These are phyloP conservation scores for Penicillium samsonianum DNA, from an alignment of 495 filamentous ascomycete species.

Conservation along the genomic window DNA sequence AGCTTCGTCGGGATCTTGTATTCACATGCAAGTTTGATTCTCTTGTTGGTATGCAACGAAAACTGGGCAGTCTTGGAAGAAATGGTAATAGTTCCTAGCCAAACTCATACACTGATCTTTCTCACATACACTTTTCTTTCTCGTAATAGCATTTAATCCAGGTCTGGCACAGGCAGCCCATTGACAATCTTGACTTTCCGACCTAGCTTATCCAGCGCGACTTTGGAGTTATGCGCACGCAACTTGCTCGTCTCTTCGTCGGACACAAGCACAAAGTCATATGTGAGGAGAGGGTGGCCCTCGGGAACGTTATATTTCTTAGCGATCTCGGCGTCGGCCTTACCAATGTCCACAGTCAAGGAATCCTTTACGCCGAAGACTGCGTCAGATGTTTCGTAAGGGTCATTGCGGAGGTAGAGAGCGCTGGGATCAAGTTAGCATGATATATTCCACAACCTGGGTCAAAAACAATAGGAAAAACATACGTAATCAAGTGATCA, in stretches of 20 bases:
- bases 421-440: constrained; percentile 48
- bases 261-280: constrained; percentile 76
- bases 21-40: background rate
- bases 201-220: constrained; percentile 71
- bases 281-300: constrained; percentile 56
- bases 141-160: constrained; percentile 51
- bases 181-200: constrained; percentile 75
- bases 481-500: constrained; percentile 84
- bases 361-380: constrained; percentile 93
- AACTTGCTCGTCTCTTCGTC: constrained; percentile 69
- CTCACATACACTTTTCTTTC: background rate
- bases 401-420: constrained; percentile 79
- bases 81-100: background rate
- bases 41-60: background rate
- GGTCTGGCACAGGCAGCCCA: constrained; percentile 77
- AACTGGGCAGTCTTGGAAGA: background rate
- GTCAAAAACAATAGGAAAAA: constrained; percentile 20
- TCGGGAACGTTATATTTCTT: constrained; percentile 57
- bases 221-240: constrained; percentile 67
- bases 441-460: background rate
- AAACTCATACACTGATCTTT: background rate
- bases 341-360: constrained; percentile 70
- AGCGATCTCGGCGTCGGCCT: constrained; percentile 60
- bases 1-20: background rate
- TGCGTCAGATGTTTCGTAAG: constrained; percentile 87